Base-by-base conservation (phyloP, 331 rosid genomes). In the Prunus yedoensis region DNA sequence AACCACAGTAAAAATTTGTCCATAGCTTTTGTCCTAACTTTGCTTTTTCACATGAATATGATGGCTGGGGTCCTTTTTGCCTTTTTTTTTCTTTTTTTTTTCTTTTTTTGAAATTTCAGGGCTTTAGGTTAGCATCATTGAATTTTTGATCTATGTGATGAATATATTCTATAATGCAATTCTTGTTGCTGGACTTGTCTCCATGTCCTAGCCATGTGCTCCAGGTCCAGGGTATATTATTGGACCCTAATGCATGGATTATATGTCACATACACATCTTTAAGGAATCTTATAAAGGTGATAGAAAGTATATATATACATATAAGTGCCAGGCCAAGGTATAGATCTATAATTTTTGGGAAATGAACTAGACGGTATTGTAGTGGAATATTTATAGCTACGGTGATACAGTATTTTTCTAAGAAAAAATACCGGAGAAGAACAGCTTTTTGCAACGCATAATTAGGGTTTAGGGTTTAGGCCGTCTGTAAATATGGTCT, bases 261-360 rank as follows among this genome's bases (percentile, higher is more conserved):
- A 41, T 21, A 52, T 10, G 68, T 58, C 77, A 58, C 77, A 16
- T 17, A 3, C 58, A 16, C 74, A 28, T 28, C 68, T 73, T 59
- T 73, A 73, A 71, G 77, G 77, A 73, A 59, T 73, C 77, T 27
- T 10, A 59, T 10, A n/a, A 65, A 0, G 50, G 49, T 65, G 30
- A n/a, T 35, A 3, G 16, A 16, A 18, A 65, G 61, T 56, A 21
- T 8, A 56, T 20, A 8, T 6, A 20, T 8, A 56, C 10, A 8
- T 6, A 20, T 8, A 1, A 18, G 46, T 65, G 69, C 27, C 27
- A 65, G 4, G 41, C 51, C 51, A 35, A n/a, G 14, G 16, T 10
- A 14, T 14, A 32, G 4, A 32, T 15, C 18, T 28, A 30, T 10
- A n/a, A 52, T 53, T 70, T 41, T 32, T 5, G 8, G 74, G 32